A percentile compares a stretch with the other conserved stretches of the same genome.
These are phyloP conservation scores for Trichoderma sp. DNA, from an alignment of 2,329 filamentous ascomycete genomes.

Conservation along the genomic window DNA sequence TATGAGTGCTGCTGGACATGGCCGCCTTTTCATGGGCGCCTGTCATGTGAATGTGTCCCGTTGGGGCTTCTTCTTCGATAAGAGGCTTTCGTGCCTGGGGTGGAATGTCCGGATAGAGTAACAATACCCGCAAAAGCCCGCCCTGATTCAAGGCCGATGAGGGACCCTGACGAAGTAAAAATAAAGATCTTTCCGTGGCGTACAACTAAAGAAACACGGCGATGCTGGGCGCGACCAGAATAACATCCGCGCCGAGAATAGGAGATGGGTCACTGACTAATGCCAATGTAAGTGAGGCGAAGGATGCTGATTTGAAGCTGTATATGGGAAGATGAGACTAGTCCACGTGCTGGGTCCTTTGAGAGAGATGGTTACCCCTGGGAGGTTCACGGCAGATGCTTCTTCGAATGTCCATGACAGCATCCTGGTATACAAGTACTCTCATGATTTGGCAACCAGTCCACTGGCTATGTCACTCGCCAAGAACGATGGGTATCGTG, in stretches of 20 bases:
- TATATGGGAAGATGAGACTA: neutral
- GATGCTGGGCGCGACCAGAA: neutral
- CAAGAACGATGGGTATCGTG: too few species aligned
- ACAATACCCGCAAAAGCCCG: neutral
- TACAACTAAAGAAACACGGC: neutral
- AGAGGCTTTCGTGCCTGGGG: neutral
- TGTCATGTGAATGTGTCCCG: neutral
- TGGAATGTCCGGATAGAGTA: constrained; percentile 3
- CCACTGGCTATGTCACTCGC: too few species aligned
- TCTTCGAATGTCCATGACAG: neutral
- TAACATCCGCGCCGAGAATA: neutral
- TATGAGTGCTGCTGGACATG: neutral
- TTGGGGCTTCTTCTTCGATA: neutral
- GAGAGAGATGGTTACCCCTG: neutral
- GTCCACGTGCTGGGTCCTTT: neutral
- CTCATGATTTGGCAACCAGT: too few species aligned
- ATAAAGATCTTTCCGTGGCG: neutral
- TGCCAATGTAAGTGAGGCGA: neutral
- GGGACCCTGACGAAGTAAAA: neutral
- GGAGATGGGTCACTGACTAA: neutral
- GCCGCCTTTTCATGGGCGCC: neutral
- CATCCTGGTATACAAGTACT: too few species aligned
- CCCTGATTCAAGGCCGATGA: too few species aligned
- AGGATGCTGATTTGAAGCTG: neutral
- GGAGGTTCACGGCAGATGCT: neutral